Conservation (phyloP, 176 grass and related monocot genomes). For the Oryza punctata region DNA sequence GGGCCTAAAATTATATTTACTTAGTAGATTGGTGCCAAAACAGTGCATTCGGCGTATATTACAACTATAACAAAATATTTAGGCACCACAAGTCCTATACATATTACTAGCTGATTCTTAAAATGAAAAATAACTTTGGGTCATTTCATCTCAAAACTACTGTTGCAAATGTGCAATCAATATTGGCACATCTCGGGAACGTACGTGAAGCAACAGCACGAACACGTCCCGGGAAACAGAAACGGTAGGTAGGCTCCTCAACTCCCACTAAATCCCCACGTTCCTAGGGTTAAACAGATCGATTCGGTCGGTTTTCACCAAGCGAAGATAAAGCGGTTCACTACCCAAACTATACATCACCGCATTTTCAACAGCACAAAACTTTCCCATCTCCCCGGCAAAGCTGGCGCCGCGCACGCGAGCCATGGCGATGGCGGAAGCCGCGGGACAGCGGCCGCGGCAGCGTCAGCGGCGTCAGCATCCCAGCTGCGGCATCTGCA, state of each 20-base stretch:
- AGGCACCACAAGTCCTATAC: too few species aligned
- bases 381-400: neutral
- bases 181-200: too few species aligned
- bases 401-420: neutral
- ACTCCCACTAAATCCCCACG: conserved; percentile 5
- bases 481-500: conserved; percentile 65
- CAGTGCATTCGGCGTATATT: too few species aligned
- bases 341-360: neutral
- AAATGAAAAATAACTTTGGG: too few species aligned
- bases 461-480: neutral
- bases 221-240: neutral
- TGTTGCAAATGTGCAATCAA: too few species aligned
- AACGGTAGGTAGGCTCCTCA: neutral
- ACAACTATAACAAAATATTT: too few species aligned
- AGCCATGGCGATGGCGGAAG: conserved; percentile 24
- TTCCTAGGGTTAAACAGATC: neutral
- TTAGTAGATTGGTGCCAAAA: too few species aligned
- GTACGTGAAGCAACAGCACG: too few species aligned
- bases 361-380: neutral
- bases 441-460: neutral
- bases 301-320: neutral
- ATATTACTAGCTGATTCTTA: too few species aligned
- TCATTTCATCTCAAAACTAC: too few species aligned
- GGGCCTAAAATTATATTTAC: too few species aligned
- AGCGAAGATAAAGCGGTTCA: neutral